These are phyloP conservation scores for Neolentinus lepideus DNA, from an alignment of 1,284 basidiomycete genomes.

Conservation along the genomic window DNA sequence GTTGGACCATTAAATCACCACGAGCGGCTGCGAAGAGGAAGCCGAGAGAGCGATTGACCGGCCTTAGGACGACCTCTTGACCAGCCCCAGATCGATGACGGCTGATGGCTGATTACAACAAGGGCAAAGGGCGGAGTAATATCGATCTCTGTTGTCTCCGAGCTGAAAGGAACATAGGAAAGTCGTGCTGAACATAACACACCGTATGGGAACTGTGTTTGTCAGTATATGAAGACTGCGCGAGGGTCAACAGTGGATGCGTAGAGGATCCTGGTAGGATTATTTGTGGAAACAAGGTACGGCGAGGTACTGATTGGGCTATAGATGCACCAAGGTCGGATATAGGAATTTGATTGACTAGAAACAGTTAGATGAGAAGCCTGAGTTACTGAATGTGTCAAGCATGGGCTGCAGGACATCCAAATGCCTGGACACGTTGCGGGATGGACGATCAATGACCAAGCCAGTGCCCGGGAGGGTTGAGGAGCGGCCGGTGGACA, in stretches of 20 bases:
- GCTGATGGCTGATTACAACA: not conserved
- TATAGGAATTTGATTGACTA: not conserved
- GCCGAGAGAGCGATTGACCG: not conserved
- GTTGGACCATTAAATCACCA: not conserved
- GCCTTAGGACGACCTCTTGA: not conserved
- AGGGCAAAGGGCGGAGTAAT: no score
- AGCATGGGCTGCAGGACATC: not conserved
- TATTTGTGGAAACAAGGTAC: not conserved
- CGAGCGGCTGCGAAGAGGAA: not conserved
- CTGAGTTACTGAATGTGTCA: not conserved
- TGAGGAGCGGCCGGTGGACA: not conserved
- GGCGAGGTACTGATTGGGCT: not conserved
- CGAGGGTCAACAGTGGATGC: not conserved
- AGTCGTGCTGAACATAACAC: not conserved
- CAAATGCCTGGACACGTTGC: not conserved
- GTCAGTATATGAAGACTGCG: not conserved
- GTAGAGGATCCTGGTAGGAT: not conserved
- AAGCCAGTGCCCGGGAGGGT: not conserved
- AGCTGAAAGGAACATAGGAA: not conserved
- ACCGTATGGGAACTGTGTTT: not conserved
- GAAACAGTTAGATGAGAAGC: not conserved
- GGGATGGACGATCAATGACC: not conserved
- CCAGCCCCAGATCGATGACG: not conserved
- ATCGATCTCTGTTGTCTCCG: not conserved
- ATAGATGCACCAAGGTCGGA: not conserved